Evolutionary conservation across 2,329 filamentous ascomycete genomes (phyloP).

Genomic region (Trichoderma polysporum): DNA sequence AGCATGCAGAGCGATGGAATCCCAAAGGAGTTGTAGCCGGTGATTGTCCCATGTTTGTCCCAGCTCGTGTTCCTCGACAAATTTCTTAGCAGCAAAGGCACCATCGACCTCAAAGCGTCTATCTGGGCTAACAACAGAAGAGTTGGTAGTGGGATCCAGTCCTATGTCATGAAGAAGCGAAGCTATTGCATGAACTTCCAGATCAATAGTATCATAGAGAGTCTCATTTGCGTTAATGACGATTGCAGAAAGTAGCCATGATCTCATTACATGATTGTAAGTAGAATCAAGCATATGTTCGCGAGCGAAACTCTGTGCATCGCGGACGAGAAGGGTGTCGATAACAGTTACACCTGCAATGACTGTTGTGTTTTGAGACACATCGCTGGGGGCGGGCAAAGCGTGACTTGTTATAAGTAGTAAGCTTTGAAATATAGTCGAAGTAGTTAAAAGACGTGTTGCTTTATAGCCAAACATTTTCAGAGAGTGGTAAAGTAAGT

Average conservation of each 20-base stretch:
- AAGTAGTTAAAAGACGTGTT: not conserved
- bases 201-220: not conserved
- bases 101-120: constrained; percentile 2
- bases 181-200: not conserved
- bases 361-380: not conserved
- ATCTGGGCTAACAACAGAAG: not conserved
- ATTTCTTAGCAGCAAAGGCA: not conserved
- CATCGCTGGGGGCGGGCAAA: not conserved
- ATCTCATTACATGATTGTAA: not conserved
- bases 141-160: not conserved
- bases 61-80: not conserved
- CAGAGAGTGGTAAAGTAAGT: not conserved
- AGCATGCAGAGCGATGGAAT: not conserved
- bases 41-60: not conserved
- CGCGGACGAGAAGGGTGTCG: not conserved
- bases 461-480: not conserved
- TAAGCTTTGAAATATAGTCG: not conserved
- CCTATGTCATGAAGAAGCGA: not conserved
- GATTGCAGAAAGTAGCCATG: not conserved
- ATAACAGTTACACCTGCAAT: not conserved
- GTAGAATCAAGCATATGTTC: not conserved
- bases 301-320: not conserved
- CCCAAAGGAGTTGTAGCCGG: not conserved
- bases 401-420: not conserved
- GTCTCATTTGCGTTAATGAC: not conserved